phyloP scores from a whole-genome alignment of 2,329 filamentous ascomycete genomes.

The Zymoseptoria crescenta region DNA sequence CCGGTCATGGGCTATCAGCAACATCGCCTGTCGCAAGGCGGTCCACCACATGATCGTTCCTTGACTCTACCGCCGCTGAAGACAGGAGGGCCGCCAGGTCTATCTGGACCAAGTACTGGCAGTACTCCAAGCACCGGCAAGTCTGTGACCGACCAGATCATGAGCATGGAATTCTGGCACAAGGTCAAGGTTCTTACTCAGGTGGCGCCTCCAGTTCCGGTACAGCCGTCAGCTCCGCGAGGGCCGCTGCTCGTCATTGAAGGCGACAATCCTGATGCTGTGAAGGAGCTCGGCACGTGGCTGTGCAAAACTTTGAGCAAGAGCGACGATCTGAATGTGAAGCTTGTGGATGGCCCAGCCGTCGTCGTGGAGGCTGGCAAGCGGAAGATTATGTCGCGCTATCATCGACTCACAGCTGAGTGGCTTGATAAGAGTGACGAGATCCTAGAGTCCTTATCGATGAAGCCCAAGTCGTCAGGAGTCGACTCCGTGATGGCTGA shows the following conservation, averaged over 20 bases:
- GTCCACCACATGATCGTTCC: constrained; percentile 37
- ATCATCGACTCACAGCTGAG: constrained; percentile 53
- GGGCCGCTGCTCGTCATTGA: constrained; percentile 80
- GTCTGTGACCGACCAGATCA: constrained; percentile 52
- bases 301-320: constrained; percentile 49
- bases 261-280: constrained; percentile 58
- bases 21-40: constrained; percentile 27
- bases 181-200: constrained; percentile 71
- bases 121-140: constrained; percentile 13
- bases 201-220: constrained; percentile 61
- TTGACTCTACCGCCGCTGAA: constrained; percentile 49
- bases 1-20: constrained; percentile 32
- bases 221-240: constrained; percentile 37
- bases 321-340: constrained; percentile 45
- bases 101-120: constrained; percentile 2
- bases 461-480: constrained; percentile 6
- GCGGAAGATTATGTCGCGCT: constrained; percentile 33
- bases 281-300: constrained; percentile 57
- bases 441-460: constrained; percentile 44
- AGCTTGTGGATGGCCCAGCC: constrained; percentile 43
- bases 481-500: constrained; percentile 21
- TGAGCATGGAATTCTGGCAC: constrained; percentile 63
- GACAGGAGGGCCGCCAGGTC: constrained; percentile 26
- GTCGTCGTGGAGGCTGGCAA: constrained; percentile 30
- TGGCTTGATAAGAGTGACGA: constrained; percentile 73